Evolutionary conservation across 768 basidiomycete species (phyloP).

Genomic region (Coprinellus micaceus): DNA sequence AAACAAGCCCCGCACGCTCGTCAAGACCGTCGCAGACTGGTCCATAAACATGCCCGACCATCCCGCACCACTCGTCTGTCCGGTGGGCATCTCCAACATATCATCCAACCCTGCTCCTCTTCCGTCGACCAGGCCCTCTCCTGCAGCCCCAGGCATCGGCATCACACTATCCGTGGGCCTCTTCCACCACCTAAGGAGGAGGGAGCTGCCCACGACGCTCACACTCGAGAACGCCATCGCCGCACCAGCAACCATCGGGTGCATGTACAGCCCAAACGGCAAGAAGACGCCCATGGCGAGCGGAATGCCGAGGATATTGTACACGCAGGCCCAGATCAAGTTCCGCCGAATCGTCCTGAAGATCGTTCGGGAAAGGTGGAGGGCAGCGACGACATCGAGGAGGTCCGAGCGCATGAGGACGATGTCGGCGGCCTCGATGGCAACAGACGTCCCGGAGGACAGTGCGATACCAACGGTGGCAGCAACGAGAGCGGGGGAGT

Average conservation of each 20-base stretch:
- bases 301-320: constrained; percentile 91
- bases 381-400: constrained; percentile 94
- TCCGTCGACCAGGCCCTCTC: constrained; percentile 29
- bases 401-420: constrained; percentile 97
- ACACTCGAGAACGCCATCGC: constrained; percentile 99
- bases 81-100: constrained; percentile 10
- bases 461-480: constrained; percentile 96
- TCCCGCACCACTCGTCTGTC: constrained; percentile 28
- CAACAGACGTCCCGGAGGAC: constrained; percentile 93
- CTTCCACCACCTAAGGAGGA: constrained; percentile 83
- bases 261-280: constrained; percentile 88
- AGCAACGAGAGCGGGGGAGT: constrained; percentile 94
- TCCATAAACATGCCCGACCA: constrained; percentile 49
- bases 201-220: constrained; percentile 87
- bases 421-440: constrained; percentile 96
- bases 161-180: constrained; percentile 68
- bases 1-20: constrained; percentile 39
- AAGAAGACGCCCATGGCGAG: constrained; percentile 97
- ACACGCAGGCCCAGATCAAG: constrained; percentile 93
- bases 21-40: constrained; percentile 37
- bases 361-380: constrained; percentile 85
- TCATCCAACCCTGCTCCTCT: constrained; percentile 5
- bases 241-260: constrained; percentile 97
- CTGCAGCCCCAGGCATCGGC: constrained; percentile 56
- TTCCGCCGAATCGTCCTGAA: constrained; percentile 90